Base-by-base conservation (phyloP, 1,284 basidiomycete genomes). In the Grifola frondosa region DNA sequence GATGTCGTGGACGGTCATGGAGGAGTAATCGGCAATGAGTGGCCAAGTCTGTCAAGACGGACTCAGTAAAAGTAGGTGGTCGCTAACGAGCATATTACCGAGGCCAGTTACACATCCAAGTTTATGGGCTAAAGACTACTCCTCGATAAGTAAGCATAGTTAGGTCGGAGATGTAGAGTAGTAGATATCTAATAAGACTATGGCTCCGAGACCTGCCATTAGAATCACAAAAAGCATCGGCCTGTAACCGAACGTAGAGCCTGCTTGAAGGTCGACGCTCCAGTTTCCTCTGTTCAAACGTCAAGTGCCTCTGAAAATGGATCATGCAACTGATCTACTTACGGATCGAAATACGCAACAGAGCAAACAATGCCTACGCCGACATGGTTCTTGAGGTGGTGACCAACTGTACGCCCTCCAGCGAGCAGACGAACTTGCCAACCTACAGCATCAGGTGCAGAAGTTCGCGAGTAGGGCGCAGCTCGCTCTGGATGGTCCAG, bases 191-290 rank as follows among this genome's bases (percentile, higher is more conserved):
- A 88, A 86, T 16, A 90, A 69, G 35, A 86, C 76, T 5, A 87
- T 79, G 16, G 89, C 91, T 42, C 90, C 83, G 8, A 92, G 61
- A n/a, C 89, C 88, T 1, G 91, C 80, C 16, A 94, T 60, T 4
- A 95, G 73, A n/a, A 96, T 81, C 32, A 94, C 75, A 58, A 93
- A 94, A 24, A 96, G 74, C 37, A 95, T 75, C 13, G 60, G 60
- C 49, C 81, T 78, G 68, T 92, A 95, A 0, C 91, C 91, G 60
- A 78, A 88, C 42, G 78, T 60, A 12, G 83, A 81, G 3, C 86
- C 87, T 5, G 84, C 84, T 59, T 81, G 75, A n/a, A 86, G 65
- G 61, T 86, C 84, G 7, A 85, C 83, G 25, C 79, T 79, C 84
- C 84, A 88, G 58, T 85, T 84, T 24, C 81, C 81, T 23, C 60